These are phyloP conservation scores for Alternaria triticina DNA, from an alignment of 2,329 filamentous ascomycete species.

Conservation along the genomic window DNA sequence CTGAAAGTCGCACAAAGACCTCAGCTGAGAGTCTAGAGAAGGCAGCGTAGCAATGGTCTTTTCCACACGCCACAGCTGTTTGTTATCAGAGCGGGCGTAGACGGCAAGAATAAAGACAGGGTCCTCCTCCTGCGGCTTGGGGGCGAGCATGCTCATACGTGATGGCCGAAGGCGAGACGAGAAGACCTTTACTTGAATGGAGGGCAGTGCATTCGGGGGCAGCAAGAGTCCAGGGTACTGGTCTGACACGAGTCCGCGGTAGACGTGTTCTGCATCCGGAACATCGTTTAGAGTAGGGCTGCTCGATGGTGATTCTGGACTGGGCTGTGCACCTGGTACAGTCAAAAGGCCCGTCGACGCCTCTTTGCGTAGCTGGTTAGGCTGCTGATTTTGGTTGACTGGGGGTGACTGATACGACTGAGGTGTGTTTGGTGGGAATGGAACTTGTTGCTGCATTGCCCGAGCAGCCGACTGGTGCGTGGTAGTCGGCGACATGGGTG, in stretches of 20 bases:
- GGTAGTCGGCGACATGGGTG: conserved; percentile 70
- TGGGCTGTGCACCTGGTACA: conserved; percentile 41
- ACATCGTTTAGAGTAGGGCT: conserved; percentile 32
- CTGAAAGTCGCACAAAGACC: conserved; percentile 73
- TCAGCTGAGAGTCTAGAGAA: conserved; percentile 82
- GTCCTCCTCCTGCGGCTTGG: conserved; percentile 85
- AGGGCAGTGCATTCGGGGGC: conserved; percentile 85
- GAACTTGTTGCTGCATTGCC: conserved; percentile 74
- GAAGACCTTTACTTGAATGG: conserved; percentile 83
- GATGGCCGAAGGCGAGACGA: conserved; percentile 96
- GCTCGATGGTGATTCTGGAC: conserved; percentile 41
- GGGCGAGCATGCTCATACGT: conserved; percentile 78
- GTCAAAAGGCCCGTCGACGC: conserved; percentile 34
- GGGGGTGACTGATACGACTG: conserved; percentile 65
- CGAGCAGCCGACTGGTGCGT: conserved; percentile 71
- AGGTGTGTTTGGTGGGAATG: conserved; percentile 73
- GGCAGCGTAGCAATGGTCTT: conserved; percentile 84
- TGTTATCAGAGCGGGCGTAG: conserved; percentile 74
- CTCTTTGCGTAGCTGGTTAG: conserved; percentile 34
- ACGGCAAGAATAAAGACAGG: conserved; percentile 92
- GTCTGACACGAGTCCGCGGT: conserved; percentile 79
- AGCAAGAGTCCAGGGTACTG: conserved; percentile 86
- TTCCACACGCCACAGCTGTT: conserved; percentile 91
- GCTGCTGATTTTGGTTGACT: conserved; percentile 48
- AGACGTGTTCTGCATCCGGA: conserved; percentile 62